A percentile compares a stretch with the other conserved stretches of the same genome.
Evolutionary conservation across 2,329 filamentous ascomycete species (phyloP).

Genomic region (Colletotrichum cereale): DNA sequence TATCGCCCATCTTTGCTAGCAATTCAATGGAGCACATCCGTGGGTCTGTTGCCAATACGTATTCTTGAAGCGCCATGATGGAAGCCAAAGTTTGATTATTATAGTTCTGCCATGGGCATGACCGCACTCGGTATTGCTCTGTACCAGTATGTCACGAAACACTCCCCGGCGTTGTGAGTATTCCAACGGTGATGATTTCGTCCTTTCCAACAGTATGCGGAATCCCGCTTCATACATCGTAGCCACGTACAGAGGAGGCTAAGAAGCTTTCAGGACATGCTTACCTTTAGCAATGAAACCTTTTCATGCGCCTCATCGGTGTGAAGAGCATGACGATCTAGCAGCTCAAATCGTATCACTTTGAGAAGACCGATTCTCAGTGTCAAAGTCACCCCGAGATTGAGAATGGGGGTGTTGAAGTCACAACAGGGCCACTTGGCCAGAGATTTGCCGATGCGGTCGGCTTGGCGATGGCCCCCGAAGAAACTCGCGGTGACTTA

Average conservation of each 20-base stretch:
- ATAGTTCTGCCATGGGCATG: constrained; percentile 66
- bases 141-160: constrained; percentile 74
- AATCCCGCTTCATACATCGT: not conserved
- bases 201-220: constrained; percentile 65
- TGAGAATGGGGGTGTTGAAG: constrained; percentile 67
- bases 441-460: constrained; percentile 71
- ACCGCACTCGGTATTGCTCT: constrained; percentile 70
- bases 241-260: not conserved
- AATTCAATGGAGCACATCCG: constrained; percentile 78
- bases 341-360: constrained; percentile 66
- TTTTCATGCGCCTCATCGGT: constrained; percentile 64
- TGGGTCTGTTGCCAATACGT: constrained; percentile 60
- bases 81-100: not conserved
- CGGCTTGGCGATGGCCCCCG: constrained; percentile 67
- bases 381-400: constrained; percentile 69
- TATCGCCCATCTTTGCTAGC: constrained; percentile 76
- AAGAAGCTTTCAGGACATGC: constrained; percentile 54
- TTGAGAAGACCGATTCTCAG: constrained; percentile 57
- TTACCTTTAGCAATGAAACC: constrained; percentile 66
- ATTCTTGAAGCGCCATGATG: not conserved
- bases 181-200: constrained; percentile 73
- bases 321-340: constrained; percentile 67
- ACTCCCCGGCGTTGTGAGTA: constrained; percentile 65
- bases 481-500: constrained; percentile 67
- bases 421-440: constrained; percentile 70